phyloP scores from a whole-genome alignment of 768 basidiomycete species.

The Strobilomyces confusus region DNA sequence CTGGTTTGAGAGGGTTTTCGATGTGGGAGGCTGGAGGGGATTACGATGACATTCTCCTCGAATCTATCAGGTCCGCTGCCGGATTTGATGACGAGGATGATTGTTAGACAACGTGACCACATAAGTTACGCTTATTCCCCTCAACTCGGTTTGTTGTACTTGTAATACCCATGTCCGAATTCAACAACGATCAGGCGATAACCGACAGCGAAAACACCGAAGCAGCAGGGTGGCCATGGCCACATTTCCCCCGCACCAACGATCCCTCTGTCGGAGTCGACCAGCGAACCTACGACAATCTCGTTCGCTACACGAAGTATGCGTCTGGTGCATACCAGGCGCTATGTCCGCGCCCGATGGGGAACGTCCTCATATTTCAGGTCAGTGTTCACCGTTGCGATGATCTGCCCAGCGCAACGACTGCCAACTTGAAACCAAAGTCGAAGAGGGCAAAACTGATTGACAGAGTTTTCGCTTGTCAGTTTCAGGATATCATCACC shows the following conservation, averaged over 20 bases:
- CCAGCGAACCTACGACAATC: slow-evolving; percentile 36
- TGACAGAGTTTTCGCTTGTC: slow-evolving; percentile 3
- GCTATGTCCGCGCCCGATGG: slow-evolving; percentile 46
- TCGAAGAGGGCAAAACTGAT: neutral
- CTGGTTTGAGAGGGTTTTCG: slow-evolving; percentile 57
- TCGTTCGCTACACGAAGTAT: slow-evolving; percentile 46
- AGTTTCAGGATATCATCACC: slow-evolving; percentile 38
- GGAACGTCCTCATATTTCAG: slow-evolving; percentile 39
- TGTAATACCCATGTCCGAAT: slow-evolving; percentile 6
- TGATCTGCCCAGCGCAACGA: neutral
- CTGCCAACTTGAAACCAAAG: neutral
- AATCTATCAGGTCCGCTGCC: neutral
- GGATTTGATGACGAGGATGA: neutral
- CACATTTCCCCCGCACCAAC: slow-evolving; percentile 22
- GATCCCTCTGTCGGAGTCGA: slow-evolving; percentile 31
- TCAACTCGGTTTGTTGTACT: neutral
- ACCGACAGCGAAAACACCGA: neutral
- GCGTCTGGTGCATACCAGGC: slow-evolving; percentile 47
- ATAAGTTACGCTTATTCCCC: neutral
- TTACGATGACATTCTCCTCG: slow-evolving; percentile 51
- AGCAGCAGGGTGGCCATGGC: slow-evolving; percentile 13
- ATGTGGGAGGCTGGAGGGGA: slow-evolving; percentile 75
- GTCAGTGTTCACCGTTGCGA: slow-evolving; percentile 26
- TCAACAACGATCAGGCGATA: neutral
- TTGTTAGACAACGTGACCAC: neutral